Conservation (phyloP, 805 yeast species). For the Starmerella sp. region DNA sequence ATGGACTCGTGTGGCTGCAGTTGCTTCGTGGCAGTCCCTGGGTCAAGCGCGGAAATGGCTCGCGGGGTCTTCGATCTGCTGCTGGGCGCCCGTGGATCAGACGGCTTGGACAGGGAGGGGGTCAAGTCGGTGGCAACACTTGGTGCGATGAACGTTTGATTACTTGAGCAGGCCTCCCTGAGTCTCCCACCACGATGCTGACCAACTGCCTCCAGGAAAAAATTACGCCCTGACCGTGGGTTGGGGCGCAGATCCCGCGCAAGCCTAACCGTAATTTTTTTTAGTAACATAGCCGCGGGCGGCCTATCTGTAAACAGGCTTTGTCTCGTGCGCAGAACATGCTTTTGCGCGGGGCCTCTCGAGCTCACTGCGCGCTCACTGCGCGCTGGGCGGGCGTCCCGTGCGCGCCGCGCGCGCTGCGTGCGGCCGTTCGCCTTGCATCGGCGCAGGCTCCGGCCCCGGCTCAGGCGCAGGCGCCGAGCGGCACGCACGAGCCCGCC, state of each 20-base stretch:
- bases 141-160: background rate
- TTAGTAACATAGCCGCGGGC: background rate
- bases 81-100: background rate
- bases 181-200: constrained; percentile 1
- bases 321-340: background rate
- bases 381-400: too few species aligned
- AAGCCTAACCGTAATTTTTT: background rate
- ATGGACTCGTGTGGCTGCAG: background rate
- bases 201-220: background rate
- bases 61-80: too few species aligned
- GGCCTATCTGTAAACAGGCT: background rate
- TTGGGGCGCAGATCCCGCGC: background rate
- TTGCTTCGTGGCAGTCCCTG: background rate
- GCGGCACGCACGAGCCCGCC: too few species aligned
- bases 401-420: too few species aligned
- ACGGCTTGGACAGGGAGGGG: background rate
- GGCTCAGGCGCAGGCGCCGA: too few species aligned
- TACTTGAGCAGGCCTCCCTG: background rate
- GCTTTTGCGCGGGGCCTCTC: background rate
- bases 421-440: background rate
- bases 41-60: background rate
- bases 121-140: constrained; percentile 2
- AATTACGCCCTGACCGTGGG: background rate
- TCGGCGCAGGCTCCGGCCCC: background rate
- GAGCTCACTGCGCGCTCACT: too few species aligned